Base-by-base conservation (phyloP, 352 stramenopile species). In the Phytophthora constricta region DNA sequence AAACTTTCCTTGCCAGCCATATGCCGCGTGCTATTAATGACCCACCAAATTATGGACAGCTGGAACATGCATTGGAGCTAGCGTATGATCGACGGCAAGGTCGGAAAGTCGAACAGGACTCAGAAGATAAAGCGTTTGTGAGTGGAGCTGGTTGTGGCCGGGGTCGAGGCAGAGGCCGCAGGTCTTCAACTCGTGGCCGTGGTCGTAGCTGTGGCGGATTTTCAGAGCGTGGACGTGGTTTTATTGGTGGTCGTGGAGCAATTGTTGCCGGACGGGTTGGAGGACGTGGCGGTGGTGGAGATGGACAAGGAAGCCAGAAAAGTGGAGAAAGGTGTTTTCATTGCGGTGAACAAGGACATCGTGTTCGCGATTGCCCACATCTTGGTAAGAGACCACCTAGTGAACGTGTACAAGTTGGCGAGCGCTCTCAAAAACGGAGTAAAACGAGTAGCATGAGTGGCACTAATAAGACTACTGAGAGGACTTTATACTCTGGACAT, bases 1-100 rank as follows among this genome's bases (percentile, higher is more conserved):
- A 63, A 26, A 63, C 52, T 9, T 68, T 68, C 42, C 45, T 68
- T 16, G 51, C 52, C 2, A 68, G 51, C 34, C 52, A 63, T 14
- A 23, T 31, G 7, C 33, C 52, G 11, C 25, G n/a, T 19, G 22
- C 56, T 16, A 4, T 47, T 3, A 47, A 61, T 31, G 50, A 62
- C 3, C 60, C 60, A n/a, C 48, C 37, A 46, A 65, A 43, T n/a
- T 55, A 55, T 47, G 58, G 52, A 5, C 48, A 65, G 46, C 16
- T 65, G 4, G 58, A 65, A 25, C 58, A 58, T 26, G 58, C 58
- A 23, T 20, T 65, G 3, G 58, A 58, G 46, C 13, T 65, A 26
- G 58, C 58, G 7, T 65, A 23, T 16, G 58, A 65, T 53, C 34
- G 27, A 2, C 14, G 22, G 10, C 58, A 65, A 47, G 14, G 25